Evolutionary conservation across 371 early-diverging fungal species (phyloP), one percentile per base, ranked within the genome.

Genomic region (Mitosporidium daphniae): DNA sequence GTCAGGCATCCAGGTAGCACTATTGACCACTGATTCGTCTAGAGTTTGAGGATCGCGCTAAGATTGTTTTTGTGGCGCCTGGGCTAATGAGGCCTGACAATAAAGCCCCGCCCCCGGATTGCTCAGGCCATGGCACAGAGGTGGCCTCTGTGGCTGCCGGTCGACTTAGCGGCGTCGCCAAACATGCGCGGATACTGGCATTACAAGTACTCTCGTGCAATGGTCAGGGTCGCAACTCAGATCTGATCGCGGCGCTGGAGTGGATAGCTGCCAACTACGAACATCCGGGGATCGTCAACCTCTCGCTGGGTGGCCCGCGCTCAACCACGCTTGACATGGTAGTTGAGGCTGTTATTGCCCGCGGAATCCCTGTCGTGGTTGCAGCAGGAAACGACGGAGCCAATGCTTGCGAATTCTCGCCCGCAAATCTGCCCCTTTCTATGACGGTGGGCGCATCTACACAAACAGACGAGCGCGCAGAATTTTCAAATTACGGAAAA

Each of bases 61-160:
- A 17, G 16, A 19, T 21, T 8, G 28, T 3, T 6, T 37, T 11
- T 17, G 21, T 11, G 17, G n/a, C n/a, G 14, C 21, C 5, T 5
- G 15, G 14, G 36, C 7, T 4, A 4, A 8, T 16, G 4, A 16
- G n/a, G n/a, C n/a, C n/a, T 6, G 5, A 6, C 12, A 21, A 11
- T 7, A 15, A 4, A 3, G 2, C 12, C 2, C 11, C 21, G 6
- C 23, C 41, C 24, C 21, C 28, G 2, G 41, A 41, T 25, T 51
- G 51, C 21, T 33, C 48, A 26, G 52, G 52, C 9, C 53, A 53
- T 31, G 53, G 53, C 4, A 44, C 53, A 2, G 50, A 53, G 23
- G 41, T 41, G 10, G 42, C 51, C 13, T 50, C 47, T 10, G 30
- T 45, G 2, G 37, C 41, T 7, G 50, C 24, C 6, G 50, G 53